Percentiles rank a stretch among this genome's conserved stretches.
Conservation (phyloP, 2,329 filamentous ascomycete species). For the Ceratocystis huliohia region DNA sequence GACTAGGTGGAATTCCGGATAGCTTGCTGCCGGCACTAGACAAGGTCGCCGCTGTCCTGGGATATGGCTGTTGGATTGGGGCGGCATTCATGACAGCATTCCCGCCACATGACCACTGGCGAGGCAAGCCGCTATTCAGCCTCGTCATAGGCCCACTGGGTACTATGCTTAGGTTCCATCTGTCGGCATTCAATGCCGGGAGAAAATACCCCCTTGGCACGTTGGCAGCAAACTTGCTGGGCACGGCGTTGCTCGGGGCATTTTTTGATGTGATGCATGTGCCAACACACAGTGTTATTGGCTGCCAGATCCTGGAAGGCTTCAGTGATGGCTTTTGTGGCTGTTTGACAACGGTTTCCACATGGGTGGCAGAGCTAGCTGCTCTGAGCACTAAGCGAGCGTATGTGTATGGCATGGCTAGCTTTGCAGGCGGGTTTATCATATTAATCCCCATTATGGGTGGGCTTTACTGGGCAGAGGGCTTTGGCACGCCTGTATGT, state of each 20-base stretch:
- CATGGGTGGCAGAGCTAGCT: slow-evolving; percentile 51
- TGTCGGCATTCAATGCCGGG: slow-evolving; percentile 57
- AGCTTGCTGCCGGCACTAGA: slow-evolving; percentile 42
- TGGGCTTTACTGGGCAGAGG: slow-evolving; percentile 55
- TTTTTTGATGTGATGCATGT: slow-evolving; percentile 67
- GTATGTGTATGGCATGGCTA: slow-evolving; percentile 55
- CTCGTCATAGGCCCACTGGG: slow-evolving; percentile 74
- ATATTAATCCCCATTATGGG: slow-evolving; percentile 62
- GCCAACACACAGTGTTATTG: slow-evolving; percentile 39
- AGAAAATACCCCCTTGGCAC: slow-evolving; percentile 73
- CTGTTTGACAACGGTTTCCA: slow-evolving; percentile 53
- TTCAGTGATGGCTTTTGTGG: slow-evolving; percentile 57
- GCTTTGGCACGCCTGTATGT: slow-evolving; percentile 37
- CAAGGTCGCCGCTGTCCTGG: slow-evolving; percentile 49
- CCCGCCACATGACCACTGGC: slow-evolving; percentile 57
- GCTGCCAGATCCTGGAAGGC: slow-evolving; percentile 56
- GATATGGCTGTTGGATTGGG: slow-evolving; percentile 63
- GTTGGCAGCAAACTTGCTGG: slow-evolving; percentile 67
- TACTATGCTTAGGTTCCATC: slow-evolving; percentile 62
- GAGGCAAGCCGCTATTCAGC: slow-evolving; percentile 60
- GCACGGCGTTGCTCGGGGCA: slow-evolving; percentile 62
- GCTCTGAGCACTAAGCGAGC: slow-evolving; percentile 40
- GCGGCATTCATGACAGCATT: slow-evolving; percentile 59
- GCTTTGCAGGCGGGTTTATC: slow-evolving; percentile 45
- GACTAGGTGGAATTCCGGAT: slow-evolving; percentile 12